Conservation (phyloP, 2,329 filamentous ascomycete genomes). For the Claviceps digitariae region DNA sequence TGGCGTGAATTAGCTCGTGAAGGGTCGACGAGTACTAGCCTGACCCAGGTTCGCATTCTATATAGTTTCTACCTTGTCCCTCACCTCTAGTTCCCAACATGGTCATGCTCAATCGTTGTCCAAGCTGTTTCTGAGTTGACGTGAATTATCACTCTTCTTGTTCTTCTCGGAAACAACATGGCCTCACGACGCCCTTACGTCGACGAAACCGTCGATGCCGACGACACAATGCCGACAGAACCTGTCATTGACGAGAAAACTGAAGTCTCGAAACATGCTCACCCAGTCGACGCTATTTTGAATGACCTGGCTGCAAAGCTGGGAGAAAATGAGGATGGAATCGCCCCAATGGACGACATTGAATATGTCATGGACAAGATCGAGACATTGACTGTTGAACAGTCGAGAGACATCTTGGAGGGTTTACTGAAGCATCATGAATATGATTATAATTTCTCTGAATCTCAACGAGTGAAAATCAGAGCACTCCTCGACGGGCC, state of each 20-base stretch:
- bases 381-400: constrained; percentile 9
- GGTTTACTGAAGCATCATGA: constrained; percentile 11
- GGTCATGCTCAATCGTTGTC: too few relatives aligned
- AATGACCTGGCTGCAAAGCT: constrained; percentile 8
- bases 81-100: too few relatives aligned
- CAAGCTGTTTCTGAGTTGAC: too few relatives aligned
- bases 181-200: neutral
- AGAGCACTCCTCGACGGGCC: constrained; percentile 8
- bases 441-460: constrained; percentile 14
- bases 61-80: too few relatives aligned
- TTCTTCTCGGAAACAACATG: neutral
- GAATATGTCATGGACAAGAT: constrained; percentile 14
- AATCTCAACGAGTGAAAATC: constrained; percentile 9
- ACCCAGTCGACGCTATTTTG: constrained; percentile 3
- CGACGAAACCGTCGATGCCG: neutral
- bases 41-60: too few relatives aligned
- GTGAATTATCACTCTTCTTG: neutral
- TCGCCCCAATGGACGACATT: constrained; percentile 12
- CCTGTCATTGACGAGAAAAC: neutral
- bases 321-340: constrained; percentile 8
- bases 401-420: constrained; percentile 10
- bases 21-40: too few relatives aligned
- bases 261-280: neutral
- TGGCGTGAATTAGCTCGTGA: too few relatives aligned
- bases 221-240: neutral